Evolutionary conservation across 345 rosid species (phyloP).

Genomic region (Carallia pectinifolia): DNA sequence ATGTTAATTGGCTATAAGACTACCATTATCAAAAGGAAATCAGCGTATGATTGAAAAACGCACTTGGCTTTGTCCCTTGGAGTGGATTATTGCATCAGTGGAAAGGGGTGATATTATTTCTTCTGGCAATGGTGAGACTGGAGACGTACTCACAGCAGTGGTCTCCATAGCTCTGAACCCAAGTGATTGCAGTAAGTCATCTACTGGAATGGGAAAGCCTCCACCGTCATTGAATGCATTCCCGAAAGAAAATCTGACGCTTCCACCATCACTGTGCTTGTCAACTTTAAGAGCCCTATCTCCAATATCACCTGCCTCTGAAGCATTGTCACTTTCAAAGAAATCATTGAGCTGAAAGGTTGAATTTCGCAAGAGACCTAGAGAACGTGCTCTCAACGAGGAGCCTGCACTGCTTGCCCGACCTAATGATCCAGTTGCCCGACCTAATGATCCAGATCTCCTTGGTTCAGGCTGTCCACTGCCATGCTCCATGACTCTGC

Average conservation of each 20-base stretch:
- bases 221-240: slow-evolving; percentile 39
- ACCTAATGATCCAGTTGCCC: slow-evolving; percentile 42
- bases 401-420: slow-evolving; percentile 44
- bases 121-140: slow-evolving; percentile 35
- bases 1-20: background rate
- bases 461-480: slow-evolving; percentile 18
- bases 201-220: slow-evolving; percentile 28
- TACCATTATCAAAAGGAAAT: background rate
- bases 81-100: slow-evolving; percentile 34
- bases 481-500: slow-evolving; percentile 45
- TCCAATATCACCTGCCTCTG: slow-evolving; percentile 92
- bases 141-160: slow-evolving; percentile 26
- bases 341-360: slow-evolving; percentile 41
- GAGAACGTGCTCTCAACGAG: slow-evolving; percentile 49
- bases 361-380: slow-evolving; percentile 36
- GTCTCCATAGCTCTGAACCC: slow-evolving; percentile 28
- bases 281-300: slow-evolving; percentile 65
- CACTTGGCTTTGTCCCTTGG: slow-evolving; percentile 25
- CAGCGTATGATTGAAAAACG: slow-evolving; percentile 1
- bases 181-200: slow-evolving; percentile 21
- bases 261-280: slow-evolving; percentile 43
- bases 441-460: slow-evolving; percentile 34
- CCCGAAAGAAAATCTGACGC: slow-evolving; percentile 42
- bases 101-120: slow-evolving; percentile 48
- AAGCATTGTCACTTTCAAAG: slow-evolving; percentile 55